phyloP scores from a whole-genome alignment of 2,329 filamentous ascomycete genomes.

The Talaromyces sp. region DNA sequence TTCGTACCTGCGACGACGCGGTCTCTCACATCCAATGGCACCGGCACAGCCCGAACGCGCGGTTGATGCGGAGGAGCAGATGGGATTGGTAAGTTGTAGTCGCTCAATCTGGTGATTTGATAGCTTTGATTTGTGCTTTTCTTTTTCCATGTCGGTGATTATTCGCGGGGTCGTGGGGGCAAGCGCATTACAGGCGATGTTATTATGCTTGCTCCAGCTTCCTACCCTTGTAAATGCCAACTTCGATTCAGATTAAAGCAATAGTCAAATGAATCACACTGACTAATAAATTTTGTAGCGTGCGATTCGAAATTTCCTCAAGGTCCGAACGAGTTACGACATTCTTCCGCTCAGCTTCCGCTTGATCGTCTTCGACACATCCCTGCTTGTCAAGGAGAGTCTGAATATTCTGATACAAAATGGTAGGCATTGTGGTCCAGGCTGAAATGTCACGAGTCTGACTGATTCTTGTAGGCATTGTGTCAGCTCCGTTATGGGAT shows the following conservation, averaged over 20 bases:
- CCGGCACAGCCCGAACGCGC: conserved; percentile 42
- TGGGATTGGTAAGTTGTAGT: conserved; percentile 44
- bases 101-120: conserved; percentile 1
- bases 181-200: not conserved
- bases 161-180: conserved; percentile 15
- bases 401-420: conserved; percentile 94
- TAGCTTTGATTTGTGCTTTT: conserved; percentile 2
- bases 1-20: conserved; percentile 45
- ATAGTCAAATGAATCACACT: not conserved
- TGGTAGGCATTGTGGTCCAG: conserved; percentile 53
- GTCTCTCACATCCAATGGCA: conserved; percentile 41
- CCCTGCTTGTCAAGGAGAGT: conserved; percentile 94
- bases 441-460: not conserved
- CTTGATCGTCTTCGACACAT: conserved; percentile 91
- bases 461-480: conserved; percentile 65
- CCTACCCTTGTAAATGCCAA: not conserved
- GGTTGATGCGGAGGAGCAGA: conserved; percentile 49
- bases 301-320: conserved; percentile 92
- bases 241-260: not conserved
- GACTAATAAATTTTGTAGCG: conserved; percentile 54
- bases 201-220: not conserved
- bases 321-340: conserved; percentile 94
- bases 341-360: conserved; percentile 94
- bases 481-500: conserved; percentile 96
- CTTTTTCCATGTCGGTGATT: not conserved